Evolutionary conservation across 2,329 filamentous ascomycete genomes (phyloP).

Genomic region (Colletotrichum eleusines): DNA sequence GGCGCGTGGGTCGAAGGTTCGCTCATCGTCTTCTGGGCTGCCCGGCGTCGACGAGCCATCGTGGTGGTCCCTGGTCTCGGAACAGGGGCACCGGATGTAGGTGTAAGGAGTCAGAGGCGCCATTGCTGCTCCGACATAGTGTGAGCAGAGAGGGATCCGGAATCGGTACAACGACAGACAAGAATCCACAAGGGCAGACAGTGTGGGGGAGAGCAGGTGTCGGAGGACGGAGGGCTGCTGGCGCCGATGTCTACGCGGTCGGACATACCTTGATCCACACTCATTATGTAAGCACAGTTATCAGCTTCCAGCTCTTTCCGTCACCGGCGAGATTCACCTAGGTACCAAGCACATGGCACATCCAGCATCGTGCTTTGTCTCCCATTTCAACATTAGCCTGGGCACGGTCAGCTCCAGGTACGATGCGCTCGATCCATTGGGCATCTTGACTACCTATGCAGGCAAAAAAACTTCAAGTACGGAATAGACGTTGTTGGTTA

Average conservation of each 20-base stretch:
- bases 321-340: background rate
- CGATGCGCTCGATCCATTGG: slow-evolving; percentile 3
- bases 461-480: background rate
- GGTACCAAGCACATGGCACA: background rate
- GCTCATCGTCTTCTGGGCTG: slow-evolving; percentile 75
- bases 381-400: background rate
- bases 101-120: slow-evolving; percentile 69
- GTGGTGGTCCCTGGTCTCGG: slow-evolving; percentile 55
- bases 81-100: slow-evolving; percentile 76
- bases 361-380: slow-evolving; percentile 20
- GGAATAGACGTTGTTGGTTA: slow-evolving; percentile 11
- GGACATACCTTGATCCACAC: slow-evolving; percentile 25
- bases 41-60: slow-evolving; percentile 48
- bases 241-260: slow-evolving; percentile 6
- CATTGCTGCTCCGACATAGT: slow-evolving; percentile 53
- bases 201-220: background rate
- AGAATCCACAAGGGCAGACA: slow-evolving; percentile 17
- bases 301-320: background rate
- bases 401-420: slow-evolving; percentile 1
- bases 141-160: slow-evolving; percentile 1
- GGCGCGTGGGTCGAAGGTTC: slow-evolving; percentile 87
- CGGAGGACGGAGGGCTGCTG: background rate
- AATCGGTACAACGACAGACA: slow-evolving; percentile 8
- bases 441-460: background rate
- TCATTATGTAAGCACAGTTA: slow-evolving; percentile 20